These are phyloP conservation scores for Saccharomycopsis phalli DNA, from an alignment of 1,139 yeast genomes.

Conservation along the genomic window DNA sequence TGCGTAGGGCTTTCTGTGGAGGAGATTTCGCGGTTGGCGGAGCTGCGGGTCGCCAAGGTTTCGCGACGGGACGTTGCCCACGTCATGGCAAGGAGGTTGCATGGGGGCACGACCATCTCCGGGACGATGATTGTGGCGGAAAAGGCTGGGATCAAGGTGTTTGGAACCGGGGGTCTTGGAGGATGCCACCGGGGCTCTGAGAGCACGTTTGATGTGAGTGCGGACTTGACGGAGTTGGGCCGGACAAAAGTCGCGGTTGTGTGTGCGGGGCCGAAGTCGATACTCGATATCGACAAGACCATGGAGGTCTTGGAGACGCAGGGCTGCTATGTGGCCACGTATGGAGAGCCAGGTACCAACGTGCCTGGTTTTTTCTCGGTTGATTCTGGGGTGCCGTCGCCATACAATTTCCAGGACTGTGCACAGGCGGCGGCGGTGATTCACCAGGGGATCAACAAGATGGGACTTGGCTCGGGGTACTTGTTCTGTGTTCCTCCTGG, in stretches of 20 bases:
- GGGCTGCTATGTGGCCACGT: constrained; percentile 52
- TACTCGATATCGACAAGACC: constrained; percentile 70
- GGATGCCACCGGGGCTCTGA: constrained; percentile 85
- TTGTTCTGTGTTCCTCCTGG: constrained; percentile 85
- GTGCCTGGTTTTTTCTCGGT: constrained; percentile 83
- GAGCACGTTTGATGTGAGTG: constrained; percentile 69
- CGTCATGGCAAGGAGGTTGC: constrained; percentile 50
- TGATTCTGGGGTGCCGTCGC: constrained; percentile 66
- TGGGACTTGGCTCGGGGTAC: constrained; percentile 57
- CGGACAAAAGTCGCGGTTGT: constrained; percentile 81
- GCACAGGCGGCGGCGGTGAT: constrained; percentile 56
- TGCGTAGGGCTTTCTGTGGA: constrained; percentile 48
- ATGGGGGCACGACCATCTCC: constrained; percentile 89
- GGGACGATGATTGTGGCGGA: constrained; percentile 79
- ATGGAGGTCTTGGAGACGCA: constrained; percentile 85
- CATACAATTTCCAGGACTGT: constrained; percentile 48
- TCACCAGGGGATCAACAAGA: constrained; percentile 38
- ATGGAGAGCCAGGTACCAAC: constrained; percentile 39
- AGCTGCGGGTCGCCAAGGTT: constrained; percentile 43
- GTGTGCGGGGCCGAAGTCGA: constrained; percentile 87
- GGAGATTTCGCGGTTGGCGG: constrained; percentile 47
- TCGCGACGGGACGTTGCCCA: constrained; percentile 77
- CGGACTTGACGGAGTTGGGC: constrained; percentile 79
- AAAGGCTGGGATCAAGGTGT: constrained; percentile 69
- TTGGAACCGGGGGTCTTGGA: constrained; percentile 92